Evolutionary conservation across 83 land plant species (phyloP).

Genomic region (Picea abies): DNA sequence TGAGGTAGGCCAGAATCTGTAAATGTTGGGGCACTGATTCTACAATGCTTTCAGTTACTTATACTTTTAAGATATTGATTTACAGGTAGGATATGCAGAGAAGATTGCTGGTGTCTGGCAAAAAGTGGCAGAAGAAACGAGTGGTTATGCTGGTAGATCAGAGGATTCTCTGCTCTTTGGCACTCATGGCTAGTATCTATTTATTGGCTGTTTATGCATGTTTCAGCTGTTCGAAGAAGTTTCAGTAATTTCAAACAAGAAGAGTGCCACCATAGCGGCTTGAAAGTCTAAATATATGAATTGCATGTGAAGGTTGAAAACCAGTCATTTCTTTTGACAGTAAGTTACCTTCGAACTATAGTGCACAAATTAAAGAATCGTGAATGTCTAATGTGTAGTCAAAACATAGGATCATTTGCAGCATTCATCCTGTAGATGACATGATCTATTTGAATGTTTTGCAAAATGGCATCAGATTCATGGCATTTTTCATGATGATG

Average conservation of each 20-base stretch:
- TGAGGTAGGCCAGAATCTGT: no score
- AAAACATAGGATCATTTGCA: background rate
- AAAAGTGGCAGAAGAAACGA: slow-evolving; percentile 59
- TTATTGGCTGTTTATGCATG: background rate
- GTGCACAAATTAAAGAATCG: background rate
- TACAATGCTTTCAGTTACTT: background rate
- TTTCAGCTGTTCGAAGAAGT: background rate
- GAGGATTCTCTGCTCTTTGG: slow-evolving; percentile 10
- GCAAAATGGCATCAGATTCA: background rate
- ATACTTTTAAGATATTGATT: background rate
- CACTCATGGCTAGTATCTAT: background rate
- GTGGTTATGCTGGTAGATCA: slow-evolving; percentile 37
- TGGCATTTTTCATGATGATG: background rate
- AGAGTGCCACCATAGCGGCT: background rate
- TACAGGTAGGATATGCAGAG: slow-evolving; percentile 56
- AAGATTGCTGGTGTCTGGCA: slow-evolving; percentile 58
- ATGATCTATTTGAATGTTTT: background rate
- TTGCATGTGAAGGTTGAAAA: background rate
- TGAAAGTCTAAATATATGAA: background rate
- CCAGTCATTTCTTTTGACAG: background rate
- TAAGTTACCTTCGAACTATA: background rate
- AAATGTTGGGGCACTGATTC: background rate
- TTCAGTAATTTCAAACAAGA: background rate
- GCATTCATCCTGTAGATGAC: background rate
- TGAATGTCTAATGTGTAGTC: background rate